Evolutionary conservation across 805 yeast species (phyloP).

Genomic region (Ogataea methylovora): DNA sequence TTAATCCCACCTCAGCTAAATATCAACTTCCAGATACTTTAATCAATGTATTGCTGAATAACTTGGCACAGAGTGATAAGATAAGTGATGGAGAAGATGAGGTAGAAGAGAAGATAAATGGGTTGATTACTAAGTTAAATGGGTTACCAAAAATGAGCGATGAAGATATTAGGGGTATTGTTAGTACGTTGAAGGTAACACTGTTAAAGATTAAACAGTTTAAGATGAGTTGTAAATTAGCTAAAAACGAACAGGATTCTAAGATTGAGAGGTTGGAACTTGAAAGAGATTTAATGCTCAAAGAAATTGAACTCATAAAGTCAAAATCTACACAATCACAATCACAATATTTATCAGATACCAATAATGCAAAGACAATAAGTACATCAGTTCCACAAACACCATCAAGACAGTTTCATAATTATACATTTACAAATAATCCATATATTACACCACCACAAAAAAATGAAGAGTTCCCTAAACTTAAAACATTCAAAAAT

Average conservation of each 20-base stretch:
- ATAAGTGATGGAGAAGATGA: no score
- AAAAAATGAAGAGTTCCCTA: no score
- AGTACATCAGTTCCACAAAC: neutral
- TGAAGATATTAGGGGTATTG: no score
- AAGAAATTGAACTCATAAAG: conserved; percentile 18
- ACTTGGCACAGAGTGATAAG: no score
- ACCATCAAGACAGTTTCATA: neutral
- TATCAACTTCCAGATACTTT: no score
- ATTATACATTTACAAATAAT: no score
- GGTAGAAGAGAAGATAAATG: no score
- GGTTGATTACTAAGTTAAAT: no score
- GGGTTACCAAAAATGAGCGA: no score
- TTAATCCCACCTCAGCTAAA: no score
- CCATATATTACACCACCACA: neutral
- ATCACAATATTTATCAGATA: neutral
- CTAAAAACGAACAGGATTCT: conserved; percentile 10
- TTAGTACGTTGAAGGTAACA: conserved; percentile 7
- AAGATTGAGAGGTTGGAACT: conserved; percentile 16
- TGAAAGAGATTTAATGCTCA: conserved; percentile 16
- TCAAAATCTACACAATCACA: neutral
- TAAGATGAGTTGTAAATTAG: conserved; percentile 8
- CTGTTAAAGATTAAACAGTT: conserved; percentile 13
- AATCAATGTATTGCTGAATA: no score
- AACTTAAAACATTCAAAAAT: no score
- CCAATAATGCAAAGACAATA: neutral